Evolutionary conservation across 805 yeast genomes (phyloP).

Genomic region (Starmera dryadoides): DNA sequence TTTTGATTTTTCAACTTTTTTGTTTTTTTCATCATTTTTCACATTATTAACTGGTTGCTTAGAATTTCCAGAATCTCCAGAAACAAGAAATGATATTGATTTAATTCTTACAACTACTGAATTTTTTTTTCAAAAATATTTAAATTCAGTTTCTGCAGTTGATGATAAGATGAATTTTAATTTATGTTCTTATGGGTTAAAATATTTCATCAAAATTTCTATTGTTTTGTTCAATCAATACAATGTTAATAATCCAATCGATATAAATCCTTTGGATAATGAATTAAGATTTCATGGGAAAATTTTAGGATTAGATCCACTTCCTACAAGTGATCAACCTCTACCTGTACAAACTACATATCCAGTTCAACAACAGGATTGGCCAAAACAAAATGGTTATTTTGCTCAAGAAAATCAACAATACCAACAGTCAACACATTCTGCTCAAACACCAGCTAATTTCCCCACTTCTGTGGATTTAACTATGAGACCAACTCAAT

Average conservation of each 20-base stretch:
- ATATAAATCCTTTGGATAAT: slow-evolving; percentile 3
- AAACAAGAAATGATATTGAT: slow-evolving; percentile 9
- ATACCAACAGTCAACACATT: neutral
- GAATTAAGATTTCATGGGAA: slow-evolving; percentile 4
- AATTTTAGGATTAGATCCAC: neutral
- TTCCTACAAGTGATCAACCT: too few relatives aligned
- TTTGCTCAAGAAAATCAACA: too few relatives aligned
- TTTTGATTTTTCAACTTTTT: slow-evolving; percentile 10
- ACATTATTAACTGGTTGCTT: slow-evolving; percentile 15
- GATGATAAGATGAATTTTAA: slow-evolving; percentile 5
- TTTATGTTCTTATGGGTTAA: slow-evolving; percentile 8
- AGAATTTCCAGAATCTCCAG: slow-evolving; percentile 13
- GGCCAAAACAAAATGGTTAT: too few relatives aligned
- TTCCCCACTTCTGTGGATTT: too few relatives aligned
- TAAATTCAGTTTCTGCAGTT: neutral
- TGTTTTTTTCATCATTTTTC: slow-evolving; percentile 18
- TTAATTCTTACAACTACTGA: slow-evolving; percentile 6
- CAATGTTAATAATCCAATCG: slow-evolving; percentile 2
- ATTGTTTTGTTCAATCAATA: slow-evolving; percentile 13
- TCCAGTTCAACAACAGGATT: too few relatives aligned
- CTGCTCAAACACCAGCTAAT: neutral
- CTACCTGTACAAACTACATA: too few relatives aligned
- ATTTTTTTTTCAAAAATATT: slow-evolving; percentile 4
- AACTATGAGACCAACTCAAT: too few relatives aligned
- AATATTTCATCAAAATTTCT: slow-evolving; percentile 15